These are phyloP conservation scores for Aspergillus carbonarius DNA, from an alignment of 2,329 filamentous ascomycete genomes.

Conservation along the genomic window DNA sequence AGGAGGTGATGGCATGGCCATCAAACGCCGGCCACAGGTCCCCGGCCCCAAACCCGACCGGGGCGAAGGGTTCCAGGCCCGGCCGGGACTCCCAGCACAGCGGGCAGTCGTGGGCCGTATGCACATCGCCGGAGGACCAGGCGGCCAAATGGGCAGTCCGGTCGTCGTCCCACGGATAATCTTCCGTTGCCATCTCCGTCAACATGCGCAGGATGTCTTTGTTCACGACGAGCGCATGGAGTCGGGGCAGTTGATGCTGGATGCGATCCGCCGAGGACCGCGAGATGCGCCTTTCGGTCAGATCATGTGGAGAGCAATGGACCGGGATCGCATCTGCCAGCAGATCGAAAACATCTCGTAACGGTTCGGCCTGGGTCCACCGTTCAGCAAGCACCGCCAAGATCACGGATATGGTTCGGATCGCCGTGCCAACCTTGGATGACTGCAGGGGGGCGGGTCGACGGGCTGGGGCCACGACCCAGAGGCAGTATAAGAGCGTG, in stretches of 20 bases:
- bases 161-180: neutral
- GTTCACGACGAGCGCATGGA: neutral
- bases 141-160: neutral
- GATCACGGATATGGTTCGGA: neutral
- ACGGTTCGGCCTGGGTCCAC: neutral
- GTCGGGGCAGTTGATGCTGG: neutral
- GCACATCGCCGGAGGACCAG: neutral
- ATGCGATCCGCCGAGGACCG: neutral
- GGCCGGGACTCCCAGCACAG: neutral
- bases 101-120: neutral
- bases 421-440: neutral
- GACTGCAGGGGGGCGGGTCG: neutral
- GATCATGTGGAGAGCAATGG: neutral
- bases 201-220: conserved; percentile 5
- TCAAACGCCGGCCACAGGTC: neutral
- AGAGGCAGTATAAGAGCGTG: neutral
- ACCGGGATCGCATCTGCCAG: neutral
- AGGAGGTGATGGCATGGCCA: neutral
- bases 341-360: neutral
- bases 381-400: neutral
- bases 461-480: neutral
- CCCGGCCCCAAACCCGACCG: neutral
- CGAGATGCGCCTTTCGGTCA: neutral
- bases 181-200: neutral
- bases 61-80: neutral